Base-by-base conservation (phyloP, 2,329 filamentous ascomycete genomes). In the Alternaria sp. region DNA sequence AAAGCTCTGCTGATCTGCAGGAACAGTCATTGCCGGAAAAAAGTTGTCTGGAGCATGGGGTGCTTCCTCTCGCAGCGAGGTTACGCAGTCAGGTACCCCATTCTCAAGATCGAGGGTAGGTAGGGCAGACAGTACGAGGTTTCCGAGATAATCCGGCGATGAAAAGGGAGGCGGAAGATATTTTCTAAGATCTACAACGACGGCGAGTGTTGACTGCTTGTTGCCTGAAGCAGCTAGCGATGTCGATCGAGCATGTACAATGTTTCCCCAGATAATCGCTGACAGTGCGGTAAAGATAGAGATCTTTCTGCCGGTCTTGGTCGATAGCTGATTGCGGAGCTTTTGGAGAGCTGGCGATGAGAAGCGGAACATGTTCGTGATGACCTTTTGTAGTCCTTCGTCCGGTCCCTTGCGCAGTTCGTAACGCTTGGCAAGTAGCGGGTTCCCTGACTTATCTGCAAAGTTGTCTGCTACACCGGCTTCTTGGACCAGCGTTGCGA, bases 291-390 rank as follows among this genome's bases (percentile, higher is more conserved):
- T 32, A 3, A 60, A 60, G 8, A 28, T 28, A 1, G 58, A 52
- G 28, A 43, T 24, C 5, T 28, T 28, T 12, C 20, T 14, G 36
- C 20, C 22, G 11, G n/a, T 46, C 4, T 28, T 22, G 0, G 26
- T 9, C 3, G 47, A 57, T 26, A 47, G 28, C 2, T 49, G 20
- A 2, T 38, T 57, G 11, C 47, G 34, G 3, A 57, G 11, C 3
- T 46, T 8, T n/a, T 18, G 30, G 28, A 60, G 42, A 26, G 42
- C 34, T 16, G 47, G 14, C 1, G 26, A 46, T 4, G 53, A 51
- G 30, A 60, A 51, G 20, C 58, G 58, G 28, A 57, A 60, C 58
- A 60, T 47, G 6, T 55, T 61, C 7, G 62, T 52, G 7, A 54
- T 20, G 20, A 65, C 52, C 24, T 65, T 53, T 20, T 65, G 55